phyloP scores from a whole-genome alignment of 306 rosid genomes.

The Fragaria nilgerrensis region DNA sequence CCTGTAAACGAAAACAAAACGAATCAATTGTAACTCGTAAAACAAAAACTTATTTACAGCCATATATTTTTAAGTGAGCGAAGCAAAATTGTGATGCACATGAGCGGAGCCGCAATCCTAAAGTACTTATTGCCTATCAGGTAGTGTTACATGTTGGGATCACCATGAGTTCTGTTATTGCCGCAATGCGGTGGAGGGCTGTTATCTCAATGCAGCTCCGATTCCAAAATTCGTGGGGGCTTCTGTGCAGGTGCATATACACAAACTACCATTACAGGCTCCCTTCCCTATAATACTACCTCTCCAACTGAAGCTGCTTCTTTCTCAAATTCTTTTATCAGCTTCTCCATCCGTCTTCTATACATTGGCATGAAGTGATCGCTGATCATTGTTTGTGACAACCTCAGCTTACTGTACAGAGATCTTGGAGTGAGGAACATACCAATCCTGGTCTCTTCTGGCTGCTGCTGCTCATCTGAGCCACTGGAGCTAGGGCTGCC shows the following conservation, averaged over 20 bases:
- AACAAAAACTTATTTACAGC: slow-evolving; percentile 5
- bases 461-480: slow-evolving; percentile 38
- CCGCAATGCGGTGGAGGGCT: background rate
- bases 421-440: slow-evolving; percentile 79
- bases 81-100: background rate
- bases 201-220: background rate
- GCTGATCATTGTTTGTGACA: slow-evolving; percentile 89
- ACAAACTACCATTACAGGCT: slow-evolving; percentile 15
- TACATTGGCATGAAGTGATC: slow-evolving; percentile 96
- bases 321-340: slow-evolving; percentile 62
- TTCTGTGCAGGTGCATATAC: background rate
- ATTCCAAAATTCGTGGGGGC: background rate
- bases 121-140: background rate
- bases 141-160: background rate
- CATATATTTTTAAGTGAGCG: background rate
- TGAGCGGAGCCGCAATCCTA: background rate
- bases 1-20: background rate
- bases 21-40: background rate
- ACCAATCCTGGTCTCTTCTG: slow-evolving; percentile 55
- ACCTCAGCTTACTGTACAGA: slow-evolving; percentile 74
- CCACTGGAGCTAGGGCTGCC: slow-evolving; percentile 45
- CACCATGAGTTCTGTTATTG: background rate
- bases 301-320: slow-evolving; percentile 40
- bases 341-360: slow-evolving; percentile 75
- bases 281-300: slow-evolving; percentile 36